Base-by-base conservation (phyloP, 176 grass and related monocot species). In the Dactylis glomerata region DNA sequence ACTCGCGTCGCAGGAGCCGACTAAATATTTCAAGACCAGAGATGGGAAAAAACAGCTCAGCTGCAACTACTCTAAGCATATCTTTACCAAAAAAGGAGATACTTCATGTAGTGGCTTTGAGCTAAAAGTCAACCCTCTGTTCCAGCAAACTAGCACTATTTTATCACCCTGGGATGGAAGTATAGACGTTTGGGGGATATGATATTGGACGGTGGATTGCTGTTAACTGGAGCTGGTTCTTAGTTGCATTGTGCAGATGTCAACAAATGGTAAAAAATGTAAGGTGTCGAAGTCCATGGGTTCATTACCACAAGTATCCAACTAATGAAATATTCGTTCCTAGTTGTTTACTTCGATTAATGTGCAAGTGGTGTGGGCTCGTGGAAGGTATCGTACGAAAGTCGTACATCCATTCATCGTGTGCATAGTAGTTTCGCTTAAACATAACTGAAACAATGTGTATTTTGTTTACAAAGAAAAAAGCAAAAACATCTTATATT, bases 261-360 rank as follows among this genome's bases (percentile, higher is more conserved):
- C 50, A 23, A 24, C n/a, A 61, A 63, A 14, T 50, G 36, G 30
- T 73, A 75, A 37, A 68, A 44, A 13, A 59, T 46, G 70, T 37
- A 1, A 34, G 50, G 14, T 78, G 37, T 70, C 82, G 2, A 57
- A 22, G 8, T 69, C 49, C 27, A 24, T 45, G 3, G 40, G 73
- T 70, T 69, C 64, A 27, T 72, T 54, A 62, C 80, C 51, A 46
- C 16, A 38, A 13, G 63, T 27, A 17, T 40, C 7, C 55, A 49
- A 72, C 65, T 13, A n/a, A 30, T 62, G 51, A 59, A 47, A 71
- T 27, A 6, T 69, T 49, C 34, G 30, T 5, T 27, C 24, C 13
- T 40, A 19, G 64, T 50, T 30, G 75, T 73, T 80, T 80, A 86
- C 62, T 78, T 85, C 0, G 63, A 59, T 36, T 70, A 62, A 51